Evolutionary conservation across 768 basidiomycete genomes (phyloP), one percentile per base, ranked within the genome.

Genomic region (Cyclocybe cylindracea): DNA sequence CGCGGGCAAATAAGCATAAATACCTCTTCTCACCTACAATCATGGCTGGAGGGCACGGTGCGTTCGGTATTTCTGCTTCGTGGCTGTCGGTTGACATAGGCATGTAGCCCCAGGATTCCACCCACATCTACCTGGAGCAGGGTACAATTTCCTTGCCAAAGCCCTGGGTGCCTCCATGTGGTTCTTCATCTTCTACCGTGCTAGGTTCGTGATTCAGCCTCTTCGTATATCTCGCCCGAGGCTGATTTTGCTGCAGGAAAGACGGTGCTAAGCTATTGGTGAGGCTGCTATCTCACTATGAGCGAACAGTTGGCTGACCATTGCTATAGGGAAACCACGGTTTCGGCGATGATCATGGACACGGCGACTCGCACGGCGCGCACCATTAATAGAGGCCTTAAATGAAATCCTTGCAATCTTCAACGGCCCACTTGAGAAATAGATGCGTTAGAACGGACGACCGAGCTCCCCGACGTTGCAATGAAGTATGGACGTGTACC

Each of bases 171-270:
- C 94, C 33, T 82, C 85, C 19, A 96, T 97, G 94, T 97, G 94
- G 94, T 96, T 96, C 83, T 97, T 94, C 78, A 94, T 97, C 67
- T 96, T 97, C 78, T 97, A 95, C 73, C 86, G 94, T 50, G 88
- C 90, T 57, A 79, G 93, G 94, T 96, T 63, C 64, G 88, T 78
- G 42, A 9, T 7, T 36, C 24, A 14, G 32, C 45, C 19, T 51
- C 45, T 50, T 41, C 10, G 50, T 44, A 29, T 44, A 5, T 39
- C 13, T 34, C 6, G 24, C 39, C 39, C 29, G 55, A 41, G 44
- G 38, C 14, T 43, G 4, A 32, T 4, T 29, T 11, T 14, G 16
- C 13, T 9, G 35, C 60, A 91, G 89, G 60, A 80, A 91, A 76
- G 89, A 91, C 59, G 89, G 88, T 39, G 77, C 82, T 19, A 90